Evolutionary conservation across 225 moss, liverwort and hornwort species (phyloP).

Genomic region (Pseudoscleropodium purum): DNA sequence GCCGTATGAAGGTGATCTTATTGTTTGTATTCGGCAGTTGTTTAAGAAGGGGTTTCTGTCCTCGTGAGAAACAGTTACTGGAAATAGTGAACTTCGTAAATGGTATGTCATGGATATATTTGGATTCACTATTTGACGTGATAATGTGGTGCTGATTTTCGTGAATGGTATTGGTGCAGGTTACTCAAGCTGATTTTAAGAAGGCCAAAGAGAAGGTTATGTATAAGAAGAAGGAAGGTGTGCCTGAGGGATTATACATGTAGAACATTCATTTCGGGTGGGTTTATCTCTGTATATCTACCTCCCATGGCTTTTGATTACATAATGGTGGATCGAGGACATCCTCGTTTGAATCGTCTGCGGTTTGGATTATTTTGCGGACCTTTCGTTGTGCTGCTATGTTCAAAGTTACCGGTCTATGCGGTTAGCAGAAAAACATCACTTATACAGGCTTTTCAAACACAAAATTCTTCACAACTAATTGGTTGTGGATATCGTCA

Average conservation of each 20-base stretch:
- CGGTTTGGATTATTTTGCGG: neutral
- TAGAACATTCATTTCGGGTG: conserved; percentile 32
- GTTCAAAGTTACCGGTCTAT: neutral
- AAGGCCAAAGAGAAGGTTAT: conserved; percentile 99
- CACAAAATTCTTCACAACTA: neutral
- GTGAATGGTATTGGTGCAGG: conserved; percentile 42
- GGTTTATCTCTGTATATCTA: conserved; percentile 7
- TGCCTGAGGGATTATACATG: conserved; percentile 98
- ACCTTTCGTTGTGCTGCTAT: neutral
- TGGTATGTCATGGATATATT: neutral
- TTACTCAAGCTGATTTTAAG: conserved; percentile 88
- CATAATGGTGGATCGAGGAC: neutral
- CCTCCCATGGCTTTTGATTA: neutral
- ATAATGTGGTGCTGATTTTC: neutral
- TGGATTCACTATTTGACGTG: neutral
- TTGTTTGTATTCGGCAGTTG: neutral
- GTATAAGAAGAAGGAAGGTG: conserved; percentile 99
- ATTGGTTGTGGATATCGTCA: neutral
- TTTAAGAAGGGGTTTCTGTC: neutral
- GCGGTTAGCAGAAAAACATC: neutral
- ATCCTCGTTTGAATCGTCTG: neutral
- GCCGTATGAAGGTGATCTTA: conserved; percentile 84
- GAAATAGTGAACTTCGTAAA: neutral
- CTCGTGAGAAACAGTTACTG: neutral
- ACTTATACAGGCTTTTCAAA: neutral